Evolutionary conservation across 192 early-diverging fungal genomes (phyloP).

Genomic region (Backusella morwellensis): DNA sequence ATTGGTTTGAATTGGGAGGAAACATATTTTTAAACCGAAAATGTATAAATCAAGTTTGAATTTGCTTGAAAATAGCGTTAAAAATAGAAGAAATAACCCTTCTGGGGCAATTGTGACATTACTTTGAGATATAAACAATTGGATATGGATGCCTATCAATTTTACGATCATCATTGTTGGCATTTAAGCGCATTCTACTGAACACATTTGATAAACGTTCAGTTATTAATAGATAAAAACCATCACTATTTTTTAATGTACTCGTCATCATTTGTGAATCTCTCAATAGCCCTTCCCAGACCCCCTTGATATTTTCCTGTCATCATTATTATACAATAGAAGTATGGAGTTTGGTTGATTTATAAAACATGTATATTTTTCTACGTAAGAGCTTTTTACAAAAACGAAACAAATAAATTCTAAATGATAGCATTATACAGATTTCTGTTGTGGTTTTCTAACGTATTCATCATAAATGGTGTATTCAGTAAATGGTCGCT

Average conservation of each 20-base stretch:
- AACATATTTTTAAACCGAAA: neutral
- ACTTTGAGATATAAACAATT: too few species aligned
- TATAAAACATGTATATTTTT: neutral
- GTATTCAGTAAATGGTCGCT: conserved; percentile 74
- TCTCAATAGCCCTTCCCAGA: neutral
- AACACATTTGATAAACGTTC: neutral
- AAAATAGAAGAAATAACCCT: neutral
- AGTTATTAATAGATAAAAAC: neutral
- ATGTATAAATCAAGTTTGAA: too few species aligned
- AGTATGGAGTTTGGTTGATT: neutral
- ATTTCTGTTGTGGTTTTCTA: conserved; percentile 9
- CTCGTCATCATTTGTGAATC: neutral
- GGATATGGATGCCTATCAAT: too few species aligned
- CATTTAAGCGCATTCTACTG: too few species aligned
- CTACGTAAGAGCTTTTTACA: neutral
- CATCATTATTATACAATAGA: neutral
- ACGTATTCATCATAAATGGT: conserved; percentile 70
- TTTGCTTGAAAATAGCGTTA: too few species aligned
- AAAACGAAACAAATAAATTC: neutral
- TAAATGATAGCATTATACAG: neutral
- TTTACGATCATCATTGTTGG: too few species aligned
- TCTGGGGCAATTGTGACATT: too few species aligned
- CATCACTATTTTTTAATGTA: neutral
- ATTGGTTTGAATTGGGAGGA: neutral
- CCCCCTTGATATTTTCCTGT: too few species aligned